Evolutionary conservation across 495 filamentous ascomycete species (phyloP), one percentile per base, ranked within the genome.

Genomic region (Pseudoneurospora amorphoporcata): DNA sequence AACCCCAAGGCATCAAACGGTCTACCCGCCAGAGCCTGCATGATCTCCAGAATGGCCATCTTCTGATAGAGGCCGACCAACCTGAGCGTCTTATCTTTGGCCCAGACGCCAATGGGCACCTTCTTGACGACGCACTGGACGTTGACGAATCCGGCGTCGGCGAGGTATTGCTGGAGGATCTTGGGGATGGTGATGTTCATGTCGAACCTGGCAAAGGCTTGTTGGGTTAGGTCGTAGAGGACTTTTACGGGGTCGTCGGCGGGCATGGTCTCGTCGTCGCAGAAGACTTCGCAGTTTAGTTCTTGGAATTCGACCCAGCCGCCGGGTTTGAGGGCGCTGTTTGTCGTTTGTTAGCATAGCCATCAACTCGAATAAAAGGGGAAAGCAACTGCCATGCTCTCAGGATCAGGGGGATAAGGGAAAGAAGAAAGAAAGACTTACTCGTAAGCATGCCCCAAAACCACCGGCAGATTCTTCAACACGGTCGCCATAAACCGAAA

Each of bases 141-240:
- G 74, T 90, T 86, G 8, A 84, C 82, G 72, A 90, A 92, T 0
- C 90, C 90, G 0, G 86, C 81, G 37, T 87, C 85, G 76, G 29
- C 81, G 80, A 76, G 84, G 79, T 8, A 82, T 80, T 68, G 87
- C 79, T 23, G 83, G 78, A 73, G 86, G 80, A 47, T 82, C 73
- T 68, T 85, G 82, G 71, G 87, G 35, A 85, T 77, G n/a, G 83
- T 81, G 3, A 88, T 72, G 68, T 86, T 81, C 41, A 85, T 82
- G 78, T 80, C 78, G 38, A 81, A 77, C 39, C 72, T 72, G 38
- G 69, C 39, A 35, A 82, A 74, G n/a, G 78, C 81, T 16, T 80
- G 72, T 71, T 74, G 78, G 3, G 78, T 69, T 7, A 78, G 73
- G 3, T 77, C 69, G 40, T 77, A 74, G 73, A 83, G 81, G 16